Conservation (phyloP, 1,139 yeast species). For the Diutina neorugosa region DNA sequence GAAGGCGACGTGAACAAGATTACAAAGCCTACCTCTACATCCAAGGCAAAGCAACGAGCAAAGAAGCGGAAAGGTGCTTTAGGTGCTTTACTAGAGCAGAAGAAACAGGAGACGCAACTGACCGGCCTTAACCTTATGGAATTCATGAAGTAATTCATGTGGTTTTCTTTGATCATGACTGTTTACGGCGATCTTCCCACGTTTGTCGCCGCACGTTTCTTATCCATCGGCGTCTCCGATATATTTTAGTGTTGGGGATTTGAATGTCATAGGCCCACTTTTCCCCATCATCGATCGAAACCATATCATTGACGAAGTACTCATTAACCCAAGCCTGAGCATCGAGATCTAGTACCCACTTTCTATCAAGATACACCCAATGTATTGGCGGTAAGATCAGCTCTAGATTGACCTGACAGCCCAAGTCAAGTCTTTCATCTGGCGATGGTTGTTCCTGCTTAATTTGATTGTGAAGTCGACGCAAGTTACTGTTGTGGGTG, state of each 20-base stretch:
- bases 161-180: background rate
- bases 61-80: background rate
- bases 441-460: background rate
- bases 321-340: constrained; percentile 46
- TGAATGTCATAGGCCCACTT: constrained; percentile 66
- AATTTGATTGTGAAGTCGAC: constrained; percentile 8
- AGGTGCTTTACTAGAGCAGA: background rate
- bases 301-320: constrained; percentile 38
- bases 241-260: constrained; percentile 7
- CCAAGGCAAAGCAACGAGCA: constrained; percentile 3
- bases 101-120: background rate
- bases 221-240: constrained; percentile 10
- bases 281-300: constrained; percentile 51
- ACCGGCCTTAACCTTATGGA: background rate
- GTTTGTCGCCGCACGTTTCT: constrained; percentile 5
- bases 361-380: constrained; percentile 36
- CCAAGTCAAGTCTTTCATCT: constrained; percentile 5
- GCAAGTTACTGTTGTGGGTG: constrained; percentile 25
- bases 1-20: background rate
- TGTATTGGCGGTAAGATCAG: constrained; percentile 42
- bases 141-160: background rate
- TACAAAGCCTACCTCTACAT: background rate
- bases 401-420: constrained; percentile 13
- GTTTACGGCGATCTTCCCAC: background rate
- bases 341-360: constrained; percentile 51